Evolutionary conservation across 768 basidiomycete species (phyloP), one percentile per base, ranked within the genome.

Genomic region (Lentinula boryana): DNA sequence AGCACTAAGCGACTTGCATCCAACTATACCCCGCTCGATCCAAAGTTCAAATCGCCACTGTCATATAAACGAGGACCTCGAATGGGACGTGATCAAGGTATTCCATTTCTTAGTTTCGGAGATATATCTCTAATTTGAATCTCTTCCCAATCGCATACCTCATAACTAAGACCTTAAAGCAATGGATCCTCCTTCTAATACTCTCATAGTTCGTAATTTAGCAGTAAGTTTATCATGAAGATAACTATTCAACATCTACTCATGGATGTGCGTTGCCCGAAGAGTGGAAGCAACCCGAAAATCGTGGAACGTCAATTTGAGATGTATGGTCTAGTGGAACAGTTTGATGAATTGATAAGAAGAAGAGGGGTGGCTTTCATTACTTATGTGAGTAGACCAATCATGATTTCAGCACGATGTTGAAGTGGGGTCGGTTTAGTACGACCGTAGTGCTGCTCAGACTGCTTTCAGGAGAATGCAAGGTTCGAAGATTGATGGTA

Each of bases 311-410:
- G 3, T n/a, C n/a, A 50, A 5, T 59, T 59, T 18, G 44, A 48
- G 23, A 32, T 16, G 12, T 27, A 50, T 23, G 58, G 58, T 4
- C 44, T 5, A 18, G 35, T 59, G 3, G 43, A 49, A 35, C 58
- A 59, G 33, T 59, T 49, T 27, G 58, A 59, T 32, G 58, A 59
- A 15, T 44, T 59, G 16, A 59, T 59, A 13, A 36, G 18, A 3
- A 33, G n/a, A 12, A 50, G 48, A 9, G 58, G 58, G 35, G 18
- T 59, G 5, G 43, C 9, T 32, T 59, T 59, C 21, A 15, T 59
- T 15, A 59, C 58, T n/a, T 59, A 44, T 59, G 58, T 59, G 18
- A 49, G 58, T 35, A 23, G 46, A 5, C 3, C 6, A 27, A 1
- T 9, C 36, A 13, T 8, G 5, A 8, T 13, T 38, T 13, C 13